Conservation (phyloP, 768 basidiomycete genomes). For the Suillus hirtellus region DNA sequence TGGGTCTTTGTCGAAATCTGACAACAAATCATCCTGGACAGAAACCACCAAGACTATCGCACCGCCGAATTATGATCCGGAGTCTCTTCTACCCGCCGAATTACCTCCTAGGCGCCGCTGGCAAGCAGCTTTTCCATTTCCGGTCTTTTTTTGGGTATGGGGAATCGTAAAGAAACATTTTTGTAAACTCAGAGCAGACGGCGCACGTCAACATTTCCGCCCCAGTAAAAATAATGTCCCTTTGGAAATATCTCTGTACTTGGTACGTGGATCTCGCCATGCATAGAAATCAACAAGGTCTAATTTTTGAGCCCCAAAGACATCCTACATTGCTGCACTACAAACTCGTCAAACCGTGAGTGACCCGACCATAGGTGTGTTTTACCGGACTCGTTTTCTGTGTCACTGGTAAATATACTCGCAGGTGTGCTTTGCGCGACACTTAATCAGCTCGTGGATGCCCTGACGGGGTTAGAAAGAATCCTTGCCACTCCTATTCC, state of each 20-base stretch:
- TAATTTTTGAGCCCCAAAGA: conserved; percentile 36
- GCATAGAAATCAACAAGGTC: background rate
- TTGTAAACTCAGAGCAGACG: background rate
- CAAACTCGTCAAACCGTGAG: conserved; percentile 49
- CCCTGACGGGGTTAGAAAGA: conserved; percentile 67
- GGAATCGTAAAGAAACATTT: background rate
- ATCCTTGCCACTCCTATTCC: conserved; percentile 77
- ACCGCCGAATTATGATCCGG: background rate
- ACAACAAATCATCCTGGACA: too few species aligned
- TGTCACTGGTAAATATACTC: background rate
- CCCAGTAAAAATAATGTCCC: conserved; percentile 54
- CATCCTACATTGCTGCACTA: conserved; percentile 63
- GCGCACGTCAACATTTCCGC: background rate
- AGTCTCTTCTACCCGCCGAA: conserved; percentile 4
- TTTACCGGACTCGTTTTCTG: background rate
- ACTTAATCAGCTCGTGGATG: conserved; percentile 58
- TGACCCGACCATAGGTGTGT: conserved; percentile 59
- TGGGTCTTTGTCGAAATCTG: background rate
- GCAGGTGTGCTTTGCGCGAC: conserved; percentile 48
- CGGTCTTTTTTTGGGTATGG: background rate
- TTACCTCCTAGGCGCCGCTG: background rate
- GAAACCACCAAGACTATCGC: background rate
- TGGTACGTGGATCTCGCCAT: conserved; percentile 40
- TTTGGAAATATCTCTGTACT: conserved; percentile 66
- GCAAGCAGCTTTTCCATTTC: background rate